phyloP scores from a whole-genome alignment of 2,329 filamentous ascomycete species.

The Microdochium paspali region DNA sequence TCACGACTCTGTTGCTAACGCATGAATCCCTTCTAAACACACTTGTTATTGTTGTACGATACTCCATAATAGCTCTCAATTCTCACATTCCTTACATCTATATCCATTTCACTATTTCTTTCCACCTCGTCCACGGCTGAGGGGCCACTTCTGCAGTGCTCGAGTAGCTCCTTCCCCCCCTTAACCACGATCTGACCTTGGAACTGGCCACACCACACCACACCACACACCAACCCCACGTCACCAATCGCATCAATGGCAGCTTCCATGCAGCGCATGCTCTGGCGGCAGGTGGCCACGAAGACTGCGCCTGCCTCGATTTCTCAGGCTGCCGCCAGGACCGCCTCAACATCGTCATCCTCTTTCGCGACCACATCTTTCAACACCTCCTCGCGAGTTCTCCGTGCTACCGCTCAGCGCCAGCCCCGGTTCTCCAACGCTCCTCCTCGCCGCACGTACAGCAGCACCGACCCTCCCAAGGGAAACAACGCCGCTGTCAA shows the following conservation, averaged over 20 bases:
- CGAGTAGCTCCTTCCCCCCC: background rate
- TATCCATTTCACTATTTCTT: background rate
- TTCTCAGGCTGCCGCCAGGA: background rate
- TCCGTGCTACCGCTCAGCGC: conserved; percentile 1
- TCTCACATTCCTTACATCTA: background rate
- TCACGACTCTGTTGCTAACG: background rate
- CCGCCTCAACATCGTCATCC: background rate
- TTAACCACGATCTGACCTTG: background rate
- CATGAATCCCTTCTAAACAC: background rate
- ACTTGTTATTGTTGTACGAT: background rate
- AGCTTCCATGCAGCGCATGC: conserved; percentile 11
- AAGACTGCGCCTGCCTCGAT: conserved; percentile 5
- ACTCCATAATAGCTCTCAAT: background rate
- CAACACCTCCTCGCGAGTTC: background rate
- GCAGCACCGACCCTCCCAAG: conserved; percentile 27
- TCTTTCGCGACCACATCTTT: background rate
- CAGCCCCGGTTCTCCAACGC: background rate
- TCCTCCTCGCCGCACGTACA: conserved; percentile 22
- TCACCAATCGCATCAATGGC: conserved; percentile 10
- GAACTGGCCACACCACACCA: conserved; percentile 2
- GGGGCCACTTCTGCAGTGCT: background rate
- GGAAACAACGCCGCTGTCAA: conserved; percentile 31
- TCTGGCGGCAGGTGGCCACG: conserved; percentile 8
- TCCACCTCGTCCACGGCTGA: background rate
- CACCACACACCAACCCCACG: no score